Conservation (phyloP, 2,329 filamentous ascomycete species). For the Teratosphaeria destructans region DNA sequence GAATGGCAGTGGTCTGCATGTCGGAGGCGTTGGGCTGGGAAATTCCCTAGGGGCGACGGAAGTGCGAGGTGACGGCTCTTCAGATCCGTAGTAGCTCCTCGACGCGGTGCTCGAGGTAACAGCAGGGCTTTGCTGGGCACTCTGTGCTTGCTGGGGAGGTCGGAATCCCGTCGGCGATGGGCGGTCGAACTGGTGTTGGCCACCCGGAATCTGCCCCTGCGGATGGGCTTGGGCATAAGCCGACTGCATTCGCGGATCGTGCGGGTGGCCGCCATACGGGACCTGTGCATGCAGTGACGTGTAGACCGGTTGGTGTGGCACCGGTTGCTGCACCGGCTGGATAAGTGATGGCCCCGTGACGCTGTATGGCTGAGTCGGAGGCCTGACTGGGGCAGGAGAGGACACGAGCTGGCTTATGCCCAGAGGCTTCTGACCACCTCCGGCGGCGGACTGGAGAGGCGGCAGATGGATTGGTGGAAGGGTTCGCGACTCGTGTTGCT, state of each 20-base stretch:
- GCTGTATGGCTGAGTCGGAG: neutral
- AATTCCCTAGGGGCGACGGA: neutral
- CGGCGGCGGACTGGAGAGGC: conserved; percentile 24
- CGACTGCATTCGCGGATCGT: conserved; percentile 13
- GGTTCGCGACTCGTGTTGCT: conserved; percentile 5
- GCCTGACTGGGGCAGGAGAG: conserved; percentile 22
- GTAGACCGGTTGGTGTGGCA: neutral
- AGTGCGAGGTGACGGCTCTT: conserved; percentile 2
- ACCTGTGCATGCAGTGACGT: neutral
- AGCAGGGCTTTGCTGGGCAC: conserved; percentile 6
- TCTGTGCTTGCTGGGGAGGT: conserved; percentile 3
- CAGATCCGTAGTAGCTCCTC: conserved; percentile 3
- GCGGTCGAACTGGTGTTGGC: conserved; percentile 12
- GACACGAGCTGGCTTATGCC: conserved; percentile 6
- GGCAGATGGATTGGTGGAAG: conserved; percentile 21
- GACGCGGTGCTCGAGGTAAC: conserved; percentile 2
- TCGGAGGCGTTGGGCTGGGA: conserved; percentile 1
- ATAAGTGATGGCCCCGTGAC: neutral
- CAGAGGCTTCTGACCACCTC: neutral
- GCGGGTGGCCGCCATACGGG: conserved; percentile 7
- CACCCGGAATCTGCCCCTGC: conserved; percentile 7
- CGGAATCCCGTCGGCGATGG: conserved; percentile 2
- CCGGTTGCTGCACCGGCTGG: neutral
- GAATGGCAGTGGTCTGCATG: conserved; percentile 15
- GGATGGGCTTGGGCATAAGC: conserved; percentile 12